phyloP scores from a whole-genome alignment of 306 rosid species.

The Cucumis melo region DNA sequence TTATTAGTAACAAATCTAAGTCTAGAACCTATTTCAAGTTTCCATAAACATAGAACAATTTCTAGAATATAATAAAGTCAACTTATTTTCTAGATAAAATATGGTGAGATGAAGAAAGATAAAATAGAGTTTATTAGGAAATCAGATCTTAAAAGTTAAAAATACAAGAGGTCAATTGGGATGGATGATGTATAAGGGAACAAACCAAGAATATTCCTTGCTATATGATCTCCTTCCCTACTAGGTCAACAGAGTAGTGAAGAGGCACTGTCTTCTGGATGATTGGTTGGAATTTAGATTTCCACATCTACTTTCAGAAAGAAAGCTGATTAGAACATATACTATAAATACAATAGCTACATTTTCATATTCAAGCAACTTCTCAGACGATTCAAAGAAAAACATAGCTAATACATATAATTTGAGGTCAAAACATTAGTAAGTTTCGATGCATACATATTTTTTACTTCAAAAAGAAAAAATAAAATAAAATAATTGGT shows the following conservation, averaged over 20 bases:
- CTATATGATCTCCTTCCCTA: conserved; percentile 88
- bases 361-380: background rate
- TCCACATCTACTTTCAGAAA: conserved; percentile 50
- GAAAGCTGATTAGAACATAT: background rate
- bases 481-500: background rate
- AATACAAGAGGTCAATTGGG: background rate
- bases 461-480: background rate
- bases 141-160: background rate
- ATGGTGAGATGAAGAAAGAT: background rate
- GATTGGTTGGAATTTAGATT: conserved; percentile 53
- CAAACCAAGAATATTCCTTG: conserved; percentile 26
- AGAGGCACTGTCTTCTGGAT: conserved; percentile 47
- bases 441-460: background rate
- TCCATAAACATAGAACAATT: background rate
- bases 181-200: conserved; percentile 5
- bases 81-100: background rate
- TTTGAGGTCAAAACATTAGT: background rate
- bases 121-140: background rate
- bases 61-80: background rate
- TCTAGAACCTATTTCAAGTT: background rate
- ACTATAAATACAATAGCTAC: background rate
- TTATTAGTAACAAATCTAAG: background rate
- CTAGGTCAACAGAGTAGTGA: conserved; percentile 67
- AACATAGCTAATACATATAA: background rate
- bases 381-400: background rate